Conservation (phyloP, 495 filamentous ascomycete species). For the Aspergillus ostianus region DNA sequence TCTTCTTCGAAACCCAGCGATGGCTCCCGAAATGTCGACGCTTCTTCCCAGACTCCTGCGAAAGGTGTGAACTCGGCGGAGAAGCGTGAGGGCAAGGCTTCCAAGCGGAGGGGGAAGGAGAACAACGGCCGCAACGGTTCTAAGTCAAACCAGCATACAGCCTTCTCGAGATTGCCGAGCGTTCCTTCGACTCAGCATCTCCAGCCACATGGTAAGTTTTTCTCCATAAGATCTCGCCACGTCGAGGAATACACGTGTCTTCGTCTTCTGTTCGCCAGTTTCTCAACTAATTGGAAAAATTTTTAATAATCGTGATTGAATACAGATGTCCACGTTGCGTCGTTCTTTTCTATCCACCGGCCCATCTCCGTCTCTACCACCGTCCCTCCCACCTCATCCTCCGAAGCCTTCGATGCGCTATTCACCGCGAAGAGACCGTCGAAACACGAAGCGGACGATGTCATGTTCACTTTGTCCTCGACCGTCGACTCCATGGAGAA, state of each 20-base stretch:
- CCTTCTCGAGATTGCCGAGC: conserved; percentile 65
- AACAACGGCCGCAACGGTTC: conserved; percentile 34
- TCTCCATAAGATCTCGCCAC: neutral
- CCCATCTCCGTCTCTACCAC: conserved; percentile 84
- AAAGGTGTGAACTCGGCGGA: conserved; percentile 41
- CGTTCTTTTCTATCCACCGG: conserved; percentile 94
- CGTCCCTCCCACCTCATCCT: conserved; percentile 68
- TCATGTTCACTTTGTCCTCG: conserved; percentile 74
- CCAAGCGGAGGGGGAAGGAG: conserved; percentile 40
- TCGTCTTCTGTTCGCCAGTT: neutral
- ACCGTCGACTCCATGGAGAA: conserved; percentile 71
- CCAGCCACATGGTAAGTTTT: conserved; percentile 63
- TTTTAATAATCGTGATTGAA: conserved; percentile 6
- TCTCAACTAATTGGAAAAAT: neutral
- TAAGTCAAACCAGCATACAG: conserved; percentile 40
- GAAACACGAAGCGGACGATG: conserved; percentile 58
- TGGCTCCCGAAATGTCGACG: conserved; percentile 41
- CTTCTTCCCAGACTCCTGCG: conserved; percentile 40
- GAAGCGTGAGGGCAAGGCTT: conserved; percentile 34
- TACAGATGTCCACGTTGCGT: conserved; percentile 79
- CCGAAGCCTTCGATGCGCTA: conserved; percentile 75
- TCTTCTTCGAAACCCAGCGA: conserved; percentile 55
- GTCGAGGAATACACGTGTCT: neutral
- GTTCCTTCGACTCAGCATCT: conserved; percentile 83
- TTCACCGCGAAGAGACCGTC: conserved; percentile 57